Base-by-base conservation (phyloP, 805 yeast species). In the Ascoidea rubescens region DNA sequence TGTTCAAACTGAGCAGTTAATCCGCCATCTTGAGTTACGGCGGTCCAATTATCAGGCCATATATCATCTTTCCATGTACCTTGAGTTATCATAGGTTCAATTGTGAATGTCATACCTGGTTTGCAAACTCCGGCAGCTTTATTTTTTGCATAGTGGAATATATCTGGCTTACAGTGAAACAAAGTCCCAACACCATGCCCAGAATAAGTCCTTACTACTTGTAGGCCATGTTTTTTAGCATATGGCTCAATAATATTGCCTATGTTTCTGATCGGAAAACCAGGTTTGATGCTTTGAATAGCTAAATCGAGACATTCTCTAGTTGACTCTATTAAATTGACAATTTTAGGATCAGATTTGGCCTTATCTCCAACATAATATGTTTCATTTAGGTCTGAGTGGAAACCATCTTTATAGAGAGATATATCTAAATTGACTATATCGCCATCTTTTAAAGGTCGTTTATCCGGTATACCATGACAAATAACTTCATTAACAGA, bases 1-100 rank as follows among this genome's bases (percentile, higher is more conserved):
- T 93, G 97, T 68, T 93, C 96, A 61, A 93, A 93, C 67, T 93
- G 99, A 0, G 99, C 98, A 60, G 91, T 82, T 55, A 78, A 72
- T 62, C 79, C 79, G 52, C 99, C 99, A 64, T 93, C 99, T 46
- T 80, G 81, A 16, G 99, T 93, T 16, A 79, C 78, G 1, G 95
- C 79, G 5, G 99, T 93, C 99, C 99, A 93, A 67, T 87, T 85
- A 67, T 93, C 99, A 2, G 99, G 99, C 99, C 99, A 93, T 53
- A 81, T 72, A 54, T 77, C 68, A 67, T 90, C 98, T 62, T 78
- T 78, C 71, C 78, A 84, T 0, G 84, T 71, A 6, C 99, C 99
- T 57, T 81, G 71, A 64, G 87, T 85, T 59, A 93, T 78, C 99
- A 93, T 93, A 48, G 99, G 99, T 69, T 93, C 99, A 53, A 93